Percentiles rank a stretch among this genome's conserved stretches.
Evolutionary conservation across 1,139 yeast species (phyloP).

Genomic region (Yamadazyma mexicana): DNA sequence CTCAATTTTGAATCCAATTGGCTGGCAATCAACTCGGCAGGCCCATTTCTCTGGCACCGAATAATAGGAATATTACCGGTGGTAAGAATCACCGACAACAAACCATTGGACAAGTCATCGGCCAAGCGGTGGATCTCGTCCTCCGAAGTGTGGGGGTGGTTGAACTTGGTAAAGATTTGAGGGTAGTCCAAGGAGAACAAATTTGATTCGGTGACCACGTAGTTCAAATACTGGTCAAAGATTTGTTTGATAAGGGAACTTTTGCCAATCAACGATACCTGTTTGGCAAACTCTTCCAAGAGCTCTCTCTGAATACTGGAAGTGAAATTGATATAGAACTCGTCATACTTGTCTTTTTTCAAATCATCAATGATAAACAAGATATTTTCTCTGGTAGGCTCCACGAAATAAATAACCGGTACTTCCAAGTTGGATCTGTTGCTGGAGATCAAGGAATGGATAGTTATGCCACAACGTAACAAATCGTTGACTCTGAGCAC

Average conservation of each 20-base stretch:
- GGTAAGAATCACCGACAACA: conserved; percentile 73
- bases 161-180: conserved; percentile 65
- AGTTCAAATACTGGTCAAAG: conserved; percentile 89
- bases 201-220: conserved; percentile 89
- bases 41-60: conserved; percentile 89
- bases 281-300: conserved; percentile 84
- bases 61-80: conserved; percentile 82
- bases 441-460: conserved; percentile 72
- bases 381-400: conserved; percentile 81
- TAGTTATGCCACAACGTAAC: conserved; percentile 84
- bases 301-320: conserved; percentile 74
- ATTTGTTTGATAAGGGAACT: conserved; percentile 78
- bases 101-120: conserved; percentile 71
- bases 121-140: conserved; percentile 70
- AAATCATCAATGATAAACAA: conserved; percentile 69
- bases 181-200: conserved; percentile 76
- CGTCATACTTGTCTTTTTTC: conserved; percentile 70
- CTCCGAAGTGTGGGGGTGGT: conserved; percentile 71
- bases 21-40: conserved; percentile 91
- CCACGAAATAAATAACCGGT: conserved; percentile 88
- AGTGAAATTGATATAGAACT: conserved; percentile 82
- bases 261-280: conserved; percentile 71
- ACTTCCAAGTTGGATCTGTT: conserved; percentile 83
- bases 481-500: conserved; percentile 89
- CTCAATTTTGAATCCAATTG: conserved; percentile 79